Conservation (phyloP, 805 yeast genomes). For the Candida fluviatilis region DNA sequence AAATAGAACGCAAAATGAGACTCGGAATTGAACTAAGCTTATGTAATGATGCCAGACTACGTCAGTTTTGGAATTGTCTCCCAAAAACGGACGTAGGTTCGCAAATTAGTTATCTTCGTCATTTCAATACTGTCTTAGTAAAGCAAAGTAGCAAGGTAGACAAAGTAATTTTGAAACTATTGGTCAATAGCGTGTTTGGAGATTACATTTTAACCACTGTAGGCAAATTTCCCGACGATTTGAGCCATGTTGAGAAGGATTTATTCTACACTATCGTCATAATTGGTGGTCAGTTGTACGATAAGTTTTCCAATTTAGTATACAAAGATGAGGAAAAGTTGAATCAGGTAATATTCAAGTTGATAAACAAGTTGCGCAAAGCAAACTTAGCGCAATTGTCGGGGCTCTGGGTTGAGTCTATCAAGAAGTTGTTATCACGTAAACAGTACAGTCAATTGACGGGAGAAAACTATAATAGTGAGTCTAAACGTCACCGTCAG, state of each 20-base stretch:
- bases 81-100: constrained; percentile 3
- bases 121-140: constrained; percentile 6
- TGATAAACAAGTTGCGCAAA: neutral
- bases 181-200: constrained; percentile 1
- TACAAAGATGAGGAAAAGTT: constrained; percentile 3
- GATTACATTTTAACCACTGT: constrained; percentile 1
- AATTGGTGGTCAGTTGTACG: constrained; percentile 2
- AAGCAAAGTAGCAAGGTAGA: neutral
- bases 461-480: neutral
- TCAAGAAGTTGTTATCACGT: neutral
- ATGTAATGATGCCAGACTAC: constrained; percentile 13
- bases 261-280: constrained; percentile 1
- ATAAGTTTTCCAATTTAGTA: neutral
- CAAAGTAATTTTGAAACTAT: constrained; percentile 2
- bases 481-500: neutral
- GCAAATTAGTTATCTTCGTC: constrained; percentile 12
- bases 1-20: constrained; percentile 6
- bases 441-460: constrained; percentile 1
- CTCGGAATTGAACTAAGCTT: constrained; percentile 18
- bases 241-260: neutral
- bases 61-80: constrained; percentile 21
- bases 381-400: neutral
- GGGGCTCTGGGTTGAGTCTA: constrained; percentile 2
- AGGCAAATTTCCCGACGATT: neutral
- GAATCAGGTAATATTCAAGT: neutral